Evolutionary conservation across 371 early-diverging fungal genomes (phyloP), one percentile per base, ranked within the genome.

Genomic region (Mucor piriformis): DNA sequence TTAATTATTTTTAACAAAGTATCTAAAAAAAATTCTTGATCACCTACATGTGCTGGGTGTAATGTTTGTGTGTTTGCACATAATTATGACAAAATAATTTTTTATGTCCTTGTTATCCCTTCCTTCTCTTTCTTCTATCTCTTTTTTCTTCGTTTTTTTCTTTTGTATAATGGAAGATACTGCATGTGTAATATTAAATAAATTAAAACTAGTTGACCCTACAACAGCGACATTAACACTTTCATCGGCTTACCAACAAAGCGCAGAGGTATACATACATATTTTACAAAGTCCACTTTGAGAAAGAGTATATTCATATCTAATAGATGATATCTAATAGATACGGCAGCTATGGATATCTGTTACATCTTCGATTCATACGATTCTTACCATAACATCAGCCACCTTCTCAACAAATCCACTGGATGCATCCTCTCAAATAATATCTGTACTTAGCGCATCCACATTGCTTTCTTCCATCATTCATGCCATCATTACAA

Each of bases 231-330:
- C 35, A 40, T 43, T 35, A 16, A 12, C 55, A 29, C 50, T 55
- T 55, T 62, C 21, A 18, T 42, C 62, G 29, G 62, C 50, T 3
- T 62, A 62, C 25, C 50, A 61, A 25, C 54, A 61, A 47, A 61
- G 50, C 18, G 25, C 44, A 50, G 56, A 62, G 50, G 62, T 61
- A 46, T 5, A 11, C 5, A 52, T n/a, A 7, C 15, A 20, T 3
- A 6, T 23, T 11, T 24, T 12, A 16, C 10, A 18, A 16, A 12
- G 2, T 34, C n/a, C n/a, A n/a, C n/a, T n/a, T n/a, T n/a, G n/a
- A 35, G 8, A 34, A n/a, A 50, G 12, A 34, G 18, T 10, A 56
- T 38, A 25, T 12, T 37, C 3, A 29, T 25, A 16, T 13, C 37
- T 46, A 46, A 35, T 10, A 50, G 10, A 25, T 2, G 32, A 12